phyloP scores from a whole-genome alignment of 2,329 filamentous ascomycete species.

The Amauroascus verrucosus region DNA sequence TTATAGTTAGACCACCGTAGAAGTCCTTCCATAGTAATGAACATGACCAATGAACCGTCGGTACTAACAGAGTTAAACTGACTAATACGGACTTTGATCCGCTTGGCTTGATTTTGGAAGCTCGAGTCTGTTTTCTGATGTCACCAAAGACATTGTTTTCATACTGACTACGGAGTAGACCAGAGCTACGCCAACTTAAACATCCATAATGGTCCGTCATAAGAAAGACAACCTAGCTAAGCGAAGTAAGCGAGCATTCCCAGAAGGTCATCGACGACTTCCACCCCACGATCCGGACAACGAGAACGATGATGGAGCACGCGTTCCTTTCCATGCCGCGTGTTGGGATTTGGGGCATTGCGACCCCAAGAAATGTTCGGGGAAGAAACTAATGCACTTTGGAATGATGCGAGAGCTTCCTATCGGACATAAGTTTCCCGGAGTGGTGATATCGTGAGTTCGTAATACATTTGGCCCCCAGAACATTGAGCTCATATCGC shows the following conservation, averaged over 20 bases:
- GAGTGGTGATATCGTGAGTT: constrained; percentile 71
- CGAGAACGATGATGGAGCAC: constrained; percentile 33
- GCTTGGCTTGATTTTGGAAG: too few relatives aligned
- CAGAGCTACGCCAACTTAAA: too few relatives aligned
- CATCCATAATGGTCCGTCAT: constrained; percentile 70
- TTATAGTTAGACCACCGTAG: too few relatives aligned
- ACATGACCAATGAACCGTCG: too few relatives aligned
- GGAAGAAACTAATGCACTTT: constrained; percentile 84
- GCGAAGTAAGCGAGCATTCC: constrained; percentile 61
- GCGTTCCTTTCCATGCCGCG: constrained; percentile 68
- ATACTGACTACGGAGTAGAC: too few relatives aligned
- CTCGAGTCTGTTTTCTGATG: too few relatives aligned
- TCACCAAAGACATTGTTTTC: too few relatives aligned
- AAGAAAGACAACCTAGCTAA: constrained; percentile 75
- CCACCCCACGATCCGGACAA: constrained; percentile 31
- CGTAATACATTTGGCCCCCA: background rate
- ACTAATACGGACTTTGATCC: too few relatives aligned
- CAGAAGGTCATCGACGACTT: constrained; percentile 45
- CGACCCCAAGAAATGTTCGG: constrained; percentile 91
- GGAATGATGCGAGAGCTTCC: constrained; percentile 89
- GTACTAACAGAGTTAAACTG: too few relatives aligned
- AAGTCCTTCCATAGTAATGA: too few relatives aligned
- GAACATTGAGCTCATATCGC: constrained; percentile 3
- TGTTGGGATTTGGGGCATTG: constrained; percentile 98
- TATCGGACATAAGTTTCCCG: constrained; percentile 81